Evolutionary conservation across 2,329 filamentous ascomycete genomes (phyloP).

Genomic region (Sarocladium strictum): DNA sequence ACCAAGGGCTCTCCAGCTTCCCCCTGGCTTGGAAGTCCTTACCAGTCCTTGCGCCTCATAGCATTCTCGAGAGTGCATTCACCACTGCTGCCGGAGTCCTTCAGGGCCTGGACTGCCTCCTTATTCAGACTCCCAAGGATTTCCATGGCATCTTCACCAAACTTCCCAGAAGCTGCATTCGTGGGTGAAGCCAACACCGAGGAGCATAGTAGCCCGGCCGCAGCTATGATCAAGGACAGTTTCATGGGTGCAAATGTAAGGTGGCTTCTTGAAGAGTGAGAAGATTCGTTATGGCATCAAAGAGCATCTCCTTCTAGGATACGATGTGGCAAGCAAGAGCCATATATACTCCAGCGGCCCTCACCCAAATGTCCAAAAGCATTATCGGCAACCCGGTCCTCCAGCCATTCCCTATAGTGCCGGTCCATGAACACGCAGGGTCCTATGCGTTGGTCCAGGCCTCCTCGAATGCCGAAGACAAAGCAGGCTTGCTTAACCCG

Average conservation of each 20-base stretch:
- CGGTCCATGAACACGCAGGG: too few relatives aligned
- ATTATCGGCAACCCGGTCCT: too few relatives aligned
- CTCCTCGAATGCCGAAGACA: too few relatives aligned
- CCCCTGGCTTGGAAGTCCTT: background rate
- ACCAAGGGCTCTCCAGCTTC: background rate
- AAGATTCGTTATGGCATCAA: too few relatives aligned
- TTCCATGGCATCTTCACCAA: background rate
- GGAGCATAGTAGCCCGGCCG: conserved; percentile 12
- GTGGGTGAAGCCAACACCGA: conserved; percentile 12
- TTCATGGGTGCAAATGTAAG: background rate
- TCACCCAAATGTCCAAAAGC: too few relatives aligned
- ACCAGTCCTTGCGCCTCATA: conserved; percentile 2
- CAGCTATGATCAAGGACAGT: conserved; percentile 10
- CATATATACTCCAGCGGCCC: too few relatives aligned
- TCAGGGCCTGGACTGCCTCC: background rate
- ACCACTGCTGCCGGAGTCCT: background rate
- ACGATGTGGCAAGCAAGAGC: too few relatives aligned
- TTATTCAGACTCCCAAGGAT: background rate
- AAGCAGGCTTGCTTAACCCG: too few relatives aligned
- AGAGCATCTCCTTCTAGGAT: too few relatives aligned
- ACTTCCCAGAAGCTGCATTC: background rate
- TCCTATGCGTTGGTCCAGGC: too few relatives aligned
- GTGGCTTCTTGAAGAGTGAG: background rate
- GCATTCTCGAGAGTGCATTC: conserved; percentile 1
- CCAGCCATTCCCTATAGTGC: too few relatives aligned